Conservation (phyloP, 805 yeast genomes). For the Lipomyces spencermartinsiae region DNA sequence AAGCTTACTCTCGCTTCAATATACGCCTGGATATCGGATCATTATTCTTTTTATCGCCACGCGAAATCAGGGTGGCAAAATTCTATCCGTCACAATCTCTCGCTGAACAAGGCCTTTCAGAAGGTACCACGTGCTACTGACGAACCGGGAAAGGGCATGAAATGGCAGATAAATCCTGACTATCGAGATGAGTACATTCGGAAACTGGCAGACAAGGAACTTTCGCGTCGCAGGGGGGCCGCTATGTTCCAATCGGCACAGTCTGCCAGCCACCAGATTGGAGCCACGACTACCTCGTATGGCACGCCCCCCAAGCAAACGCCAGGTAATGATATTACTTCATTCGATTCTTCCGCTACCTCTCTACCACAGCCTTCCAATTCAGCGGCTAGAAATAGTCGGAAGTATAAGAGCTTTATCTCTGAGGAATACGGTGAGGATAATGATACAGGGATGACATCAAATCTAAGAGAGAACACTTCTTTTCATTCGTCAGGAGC, state of each 20-base stretch:
- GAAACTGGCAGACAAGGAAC: constrained; percentile 73
- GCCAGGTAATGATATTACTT: constrained; percentile 21
- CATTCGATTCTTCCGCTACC: constrained; percentile 11
- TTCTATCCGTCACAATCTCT: constrained; percentile 92
- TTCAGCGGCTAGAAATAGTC: constrained; percentile 11
- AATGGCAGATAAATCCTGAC: constrained; percentile 92
- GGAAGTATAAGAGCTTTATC: constrained; percentile 15
- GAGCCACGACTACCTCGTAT: constrained; percentile 20
- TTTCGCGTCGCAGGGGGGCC: constrained; percentile 38
- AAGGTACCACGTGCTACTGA: constrained; percentile 94
- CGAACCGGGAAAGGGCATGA: constrained; percentile 99
- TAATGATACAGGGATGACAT: constrained; percentile 12
- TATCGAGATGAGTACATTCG: constrained; percentile 83
- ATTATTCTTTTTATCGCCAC: constrained; percentile 89
- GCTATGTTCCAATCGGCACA: constrained; percentile 26
- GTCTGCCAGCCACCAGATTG: constrained; percentile 10
- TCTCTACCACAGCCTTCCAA: constrained; percentile 19
- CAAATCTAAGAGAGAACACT: constrained; percentile 15
- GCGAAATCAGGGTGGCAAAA: constrained; percentile 98
- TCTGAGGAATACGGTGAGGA: constrained; percentile 19
- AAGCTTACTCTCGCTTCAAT: constrained; percentile 89
- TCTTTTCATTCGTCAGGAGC: constrained; percentile 25
- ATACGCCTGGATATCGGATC: constrained; percentile 85
- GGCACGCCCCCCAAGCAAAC: constrained; percentile 35
- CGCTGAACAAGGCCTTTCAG: constrained; percentile 95